Base-by-base conservation (phyloP, 495 filamentous ascomycete species). In the Aspergillus funiculosus region DNA sequence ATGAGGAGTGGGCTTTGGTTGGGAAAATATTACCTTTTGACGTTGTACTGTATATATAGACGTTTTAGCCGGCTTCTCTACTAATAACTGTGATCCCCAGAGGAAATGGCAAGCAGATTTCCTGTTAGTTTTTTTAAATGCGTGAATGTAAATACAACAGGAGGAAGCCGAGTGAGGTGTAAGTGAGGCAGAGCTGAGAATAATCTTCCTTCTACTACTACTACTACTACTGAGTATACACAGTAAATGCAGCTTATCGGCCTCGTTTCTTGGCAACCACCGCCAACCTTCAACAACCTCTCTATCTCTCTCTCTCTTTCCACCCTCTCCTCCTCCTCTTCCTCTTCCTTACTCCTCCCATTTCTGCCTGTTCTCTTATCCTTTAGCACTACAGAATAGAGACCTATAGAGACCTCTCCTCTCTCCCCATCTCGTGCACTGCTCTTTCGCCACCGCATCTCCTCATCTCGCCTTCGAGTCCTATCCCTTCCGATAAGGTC, bases 41-140 rank as follows among this genome's bases (percentile, higher is more conserved):
- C 46, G 45, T 53, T 48, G 46, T 48, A 48, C 44, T 53, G 51
- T 50, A 54, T 54, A n/a, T n/a, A 54, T 54, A 54, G 52, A 54
- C 43, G 11, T 50, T 41, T 24, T 49, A 43, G 35, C 47, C 37
- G 31, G 37, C 17, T 46, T 29, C 37, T 45, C 49, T 43, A 43
- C 47, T 43, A 39, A 51, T 51, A 39, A 40, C 39, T 22, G 29
- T 28, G 37, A 51, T 51, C 27, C 35, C 28, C 30, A 22, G 43
- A 39, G 32, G 34, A 52, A 42, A 42, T 31, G 43, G 49, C 43
- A 31, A 45, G 17, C 35, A 5, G 17, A 28, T 38, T 24, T 35
- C 9, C 25, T 39, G n/a, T 29, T 40, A 14, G 7, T 27, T n/a
- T n/a, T n/a, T n/a, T n/a, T n/a, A n/a, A n/a, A n/a, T n/a, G n/a